Conservation (phyloP, 2,329 filamentous ascomycete genomes). For the Colletotrichum falcatum region DNA sequence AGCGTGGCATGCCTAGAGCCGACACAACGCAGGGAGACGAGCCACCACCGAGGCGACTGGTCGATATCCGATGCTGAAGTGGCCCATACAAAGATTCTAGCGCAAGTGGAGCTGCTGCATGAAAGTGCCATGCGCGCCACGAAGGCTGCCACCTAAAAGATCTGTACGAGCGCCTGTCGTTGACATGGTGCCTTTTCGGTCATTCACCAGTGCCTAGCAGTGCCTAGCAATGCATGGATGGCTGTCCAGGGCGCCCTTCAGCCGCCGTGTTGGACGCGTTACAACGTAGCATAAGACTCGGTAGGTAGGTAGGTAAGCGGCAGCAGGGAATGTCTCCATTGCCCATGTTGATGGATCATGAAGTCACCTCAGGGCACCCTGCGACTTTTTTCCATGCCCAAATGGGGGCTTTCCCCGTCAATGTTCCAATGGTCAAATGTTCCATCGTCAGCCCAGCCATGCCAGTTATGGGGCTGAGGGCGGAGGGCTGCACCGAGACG, state of each 20-base stretch:
- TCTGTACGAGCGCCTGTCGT: background rate
- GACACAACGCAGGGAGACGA: background rate
- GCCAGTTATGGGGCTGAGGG: conserved; percentile 9
- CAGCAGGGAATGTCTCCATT: background rate
- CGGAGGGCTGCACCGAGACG: conserved; percentile 8
- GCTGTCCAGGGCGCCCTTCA: conserved; percentile 22
- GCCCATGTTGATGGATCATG: background rate
- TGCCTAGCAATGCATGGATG: background rate
- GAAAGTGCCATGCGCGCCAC: conserved; percentile 18
- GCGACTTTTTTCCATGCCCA: conserved; percentile 8
- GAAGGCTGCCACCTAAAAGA: conserved; percentile 9
- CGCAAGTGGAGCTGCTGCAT: conserved; percentile 15
- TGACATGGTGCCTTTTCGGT: conserved; percentile 4
- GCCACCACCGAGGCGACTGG: background rate
- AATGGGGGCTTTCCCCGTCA: background rate
- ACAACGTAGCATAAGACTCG: conserved; percentile 37
- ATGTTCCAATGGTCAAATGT: conserved; percentile 14
- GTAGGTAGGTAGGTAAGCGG: background rate
- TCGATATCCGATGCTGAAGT: background rate
- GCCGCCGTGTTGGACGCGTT: conserved; percentile 20
- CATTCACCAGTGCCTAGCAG: background rate
- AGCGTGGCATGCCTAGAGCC: background rate
- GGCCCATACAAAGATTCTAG: conserved; percentile 1
- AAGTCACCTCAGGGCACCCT: background rate
- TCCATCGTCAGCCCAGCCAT: conserved; percentile 13